phyloP scores from a whole-genome alignment of 2,329 filamentous ascomycete genomes.

The Ceratocystis eucalypticola region DNA sequence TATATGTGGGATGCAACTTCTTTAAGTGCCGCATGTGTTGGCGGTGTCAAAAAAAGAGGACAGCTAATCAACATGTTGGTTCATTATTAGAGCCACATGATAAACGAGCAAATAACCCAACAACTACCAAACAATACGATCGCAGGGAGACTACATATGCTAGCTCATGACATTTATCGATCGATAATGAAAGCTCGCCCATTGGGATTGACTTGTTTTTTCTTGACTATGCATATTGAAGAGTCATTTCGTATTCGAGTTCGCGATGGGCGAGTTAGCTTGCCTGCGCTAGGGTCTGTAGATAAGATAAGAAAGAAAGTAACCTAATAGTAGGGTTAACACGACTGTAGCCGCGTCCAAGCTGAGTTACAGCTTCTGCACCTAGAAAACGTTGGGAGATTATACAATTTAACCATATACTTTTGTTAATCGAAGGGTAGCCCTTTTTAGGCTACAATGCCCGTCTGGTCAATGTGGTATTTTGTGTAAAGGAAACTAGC shows the following conservation, averaged over 20 bases:
- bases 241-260: not conserved
- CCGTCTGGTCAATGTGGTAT: not conserved
- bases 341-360: not conserved
- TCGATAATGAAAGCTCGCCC: not conserved
- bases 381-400: not conserved
- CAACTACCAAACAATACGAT: not conserved
- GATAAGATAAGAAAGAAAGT: not conserved
- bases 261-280: not conserved
- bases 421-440: not conserved
- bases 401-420: not conserved
- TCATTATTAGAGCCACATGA: no score
- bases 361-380: not conserved
- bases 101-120: not conserved
- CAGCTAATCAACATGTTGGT: not conserved
- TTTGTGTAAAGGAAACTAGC: not conserved
- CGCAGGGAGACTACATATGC: not conserved
- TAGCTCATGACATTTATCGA: not conserved
- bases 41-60: not conserved
- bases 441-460: not conserved
- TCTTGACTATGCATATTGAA: not conserved
- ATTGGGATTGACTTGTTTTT: not conserved
- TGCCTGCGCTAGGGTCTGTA: not conserved
- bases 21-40: not conserved
- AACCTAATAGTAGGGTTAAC: not conserved
- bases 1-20: not conserved